Percentiles rank a stretch among this genome's conserved stretches.
Evolutionary conservation across 768 basidiomycete species (phyloP).

Genomic region (Lactifluus rugatus): DNA sequence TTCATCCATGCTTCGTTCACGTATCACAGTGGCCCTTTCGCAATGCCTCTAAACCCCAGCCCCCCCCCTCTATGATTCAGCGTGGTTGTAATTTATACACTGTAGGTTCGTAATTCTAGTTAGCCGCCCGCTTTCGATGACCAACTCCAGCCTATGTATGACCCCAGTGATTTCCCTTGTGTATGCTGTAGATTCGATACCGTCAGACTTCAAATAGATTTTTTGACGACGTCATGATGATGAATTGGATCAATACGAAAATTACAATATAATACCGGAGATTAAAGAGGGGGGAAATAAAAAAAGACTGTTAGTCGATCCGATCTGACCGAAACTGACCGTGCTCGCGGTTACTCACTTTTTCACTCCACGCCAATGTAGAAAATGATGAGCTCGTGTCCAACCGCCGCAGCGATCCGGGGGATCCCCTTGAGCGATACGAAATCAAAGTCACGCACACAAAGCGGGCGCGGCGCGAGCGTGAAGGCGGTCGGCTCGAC

Average conservation of each 20-base stretch:
- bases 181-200: not conserved
- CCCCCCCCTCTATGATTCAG: not conserved
- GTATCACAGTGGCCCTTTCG: not conserved
- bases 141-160: not conserved
- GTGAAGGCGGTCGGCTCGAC: constrained; percentile 52
- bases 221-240: not conserved
- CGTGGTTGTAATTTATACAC: constrained; percentile 13
- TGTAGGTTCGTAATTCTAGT: constrained; percentile 11
- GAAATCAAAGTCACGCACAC: constrained; percentile 71
- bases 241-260: not conserved
- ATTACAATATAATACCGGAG: not conserved
- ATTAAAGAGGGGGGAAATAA: not conserved
- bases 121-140: not conserved
- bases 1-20: not conserved
- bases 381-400: constrained; percentile 48
- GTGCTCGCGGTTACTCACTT: not conserved
- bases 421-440: constrained; percentile 50
- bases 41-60: not conserved
- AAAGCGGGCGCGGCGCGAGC: constrained; percentile 52
- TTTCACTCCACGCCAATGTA: constrained; percentile 52
- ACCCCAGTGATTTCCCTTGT: not conserved
- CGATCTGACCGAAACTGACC: not conserved
- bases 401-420: constrained; percentile 58
- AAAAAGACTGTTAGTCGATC: not conserved
- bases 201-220: not conserved